Percentiles rank a stretch among this genome's conserved stretches.
These are phyloP conservation scores for Aspergillus novoparasiticus DNA, from an alignment of 2,329 filamentous ascomycete species.

Conservation along the genomic window DNA sequence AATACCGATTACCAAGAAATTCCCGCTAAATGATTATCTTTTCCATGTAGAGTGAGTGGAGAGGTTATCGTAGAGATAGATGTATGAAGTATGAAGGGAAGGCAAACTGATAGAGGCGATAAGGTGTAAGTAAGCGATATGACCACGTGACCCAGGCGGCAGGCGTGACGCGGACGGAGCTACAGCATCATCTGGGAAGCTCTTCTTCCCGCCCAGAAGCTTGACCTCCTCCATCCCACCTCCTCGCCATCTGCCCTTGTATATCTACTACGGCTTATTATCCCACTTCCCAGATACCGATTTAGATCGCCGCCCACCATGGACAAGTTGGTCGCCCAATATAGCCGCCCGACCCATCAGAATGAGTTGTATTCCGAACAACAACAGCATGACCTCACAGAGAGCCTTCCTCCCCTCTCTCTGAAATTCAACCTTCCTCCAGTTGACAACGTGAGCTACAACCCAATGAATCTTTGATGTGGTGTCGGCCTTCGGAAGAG, in stretches of 20 bases:
- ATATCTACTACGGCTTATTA: not conserved
- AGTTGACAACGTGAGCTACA: constrained; percentile 73
- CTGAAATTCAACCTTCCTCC: constrained; percentile 95
- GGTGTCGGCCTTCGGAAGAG: not conserved
- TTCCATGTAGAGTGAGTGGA: not conserved
- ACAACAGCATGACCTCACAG: constrained; percentile 72
- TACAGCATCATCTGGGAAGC: constrained; percentile 26
- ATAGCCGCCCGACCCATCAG: constrained; percentile 76
- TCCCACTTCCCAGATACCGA: not conserved
- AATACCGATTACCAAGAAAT: not conserved
- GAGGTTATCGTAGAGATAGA: not conserved
- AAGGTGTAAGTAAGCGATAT: not conserved
- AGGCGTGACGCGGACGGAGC: constrained; percentile 38
- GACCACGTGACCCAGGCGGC: constrained; percentile 37
- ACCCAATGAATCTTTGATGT: not conserved
- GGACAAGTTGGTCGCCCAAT: constrained; percentile 91
- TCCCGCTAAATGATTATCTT: not conserved
- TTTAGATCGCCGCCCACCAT: constrained; percentile 53
- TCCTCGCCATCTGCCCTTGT: not conserved
- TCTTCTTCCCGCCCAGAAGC: not conserved
- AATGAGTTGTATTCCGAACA: constrained; percentile 73
- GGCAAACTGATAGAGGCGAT: not conserved
- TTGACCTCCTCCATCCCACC: constrained; percentile 1
- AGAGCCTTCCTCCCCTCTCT: constrained; percentile 74
- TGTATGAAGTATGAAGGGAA: not conserved